Evolutionary conservation across 805 yeast genomes (phyloP).

Genomic region (Metschnikowia drakensbergensis): DNA sequence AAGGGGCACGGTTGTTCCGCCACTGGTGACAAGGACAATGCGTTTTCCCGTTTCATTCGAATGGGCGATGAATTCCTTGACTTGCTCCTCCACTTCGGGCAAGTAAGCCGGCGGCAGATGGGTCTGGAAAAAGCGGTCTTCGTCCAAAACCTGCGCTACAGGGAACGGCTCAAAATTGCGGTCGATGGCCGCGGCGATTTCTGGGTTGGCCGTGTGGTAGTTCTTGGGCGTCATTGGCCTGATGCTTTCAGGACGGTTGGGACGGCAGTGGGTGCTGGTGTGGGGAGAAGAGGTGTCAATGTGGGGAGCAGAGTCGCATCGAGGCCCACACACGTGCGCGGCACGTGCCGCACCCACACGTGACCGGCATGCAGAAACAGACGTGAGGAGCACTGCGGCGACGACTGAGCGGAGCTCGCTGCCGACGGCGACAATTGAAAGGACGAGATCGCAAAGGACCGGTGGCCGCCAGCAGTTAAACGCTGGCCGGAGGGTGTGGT

Average conservation of each 20-base stretch:
- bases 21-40: slow-evolving; percentile 84
- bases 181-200: slow-evolving; percentile 71
- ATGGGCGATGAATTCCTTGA: slow-evolving; percentile 54
- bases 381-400: no score
- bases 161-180: slow-evolving; percentile 72
- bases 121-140: slow-evolving; percentile 67
- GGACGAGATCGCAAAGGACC: no score
- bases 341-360: not conserved
- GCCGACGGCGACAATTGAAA: no score
- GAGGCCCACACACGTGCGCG: not conserved
- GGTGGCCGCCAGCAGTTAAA: no score
- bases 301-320: not conserved
- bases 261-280: no score
- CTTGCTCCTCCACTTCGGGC: slow-evolving; percentile 53
- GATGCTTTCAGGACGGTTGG: not conserved
- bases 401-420: no score
- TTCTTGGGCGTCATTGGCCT: slow-evolving; percentile 10
- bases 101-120: slow-evolving; percentile 76
- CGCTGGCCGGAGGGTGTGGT: no score
- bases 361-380: no score
- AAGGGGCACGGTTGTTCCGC: slow-evolving; percentile 97
- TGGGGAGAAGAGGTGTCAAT: not conserved
- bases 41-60: slow-evolving; percentile 48
- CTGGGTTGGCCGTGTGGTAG: slow-evolving; percentile 62
- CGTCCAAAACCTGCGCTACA: slow-evolving; percentile 68